Conservation (phyloP, 768 basidiomycete genomes). For the Inosperma sp. region DNA sequence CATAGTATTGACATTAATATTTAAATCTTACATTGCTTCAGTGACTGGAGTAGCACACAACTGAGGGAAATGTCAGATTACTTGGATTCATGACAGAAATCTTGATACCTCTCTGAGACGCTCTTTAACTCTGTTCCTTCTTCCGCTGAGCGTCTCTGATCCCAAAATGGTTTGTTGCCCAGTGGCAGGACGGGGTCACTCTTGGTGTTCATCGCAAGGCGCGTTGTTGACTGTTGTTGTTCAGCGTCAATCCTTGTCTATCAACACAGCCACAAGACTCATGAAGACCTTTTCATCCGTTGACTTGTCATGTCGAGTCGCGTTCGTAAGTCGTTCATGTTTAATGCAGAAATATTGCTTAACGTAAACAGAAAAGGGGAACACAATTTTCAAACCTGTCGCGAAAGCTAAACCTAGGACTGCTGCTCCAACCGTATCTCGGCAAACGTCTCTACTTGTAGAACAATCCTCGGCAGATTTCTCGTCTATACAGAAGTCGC, state of each 20-base stretch:
- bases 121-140: conserved; percentile 43
- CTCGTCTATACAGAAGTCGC: background rate
- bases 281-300: background rate
- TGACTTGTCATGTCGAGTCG: conserved; percentile 42
- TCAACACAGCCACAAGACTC: background rate
- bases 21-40: conserved; percentile 58
- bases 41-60: conserved; percentile 57
- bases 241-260: background rate
- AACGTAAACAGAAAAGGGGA: conserved; percentile 57
- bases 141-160: conserved; percentile 40
- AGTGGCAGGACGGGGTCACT: conserved; percentile 43
- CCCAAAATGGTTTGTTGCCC: conserved; percentile 58
- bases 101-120: conserved; percentile 53
- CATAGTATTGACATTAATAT: background rate
- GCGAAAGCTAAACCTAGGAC: conserved; percentile 50
- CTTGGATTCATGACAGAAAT: conserved; percentile 1
- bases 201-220: conserved; percentile 14
- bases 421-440: conserved; percentile 20
- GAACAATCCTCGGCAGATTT: conserved; percentile 10
- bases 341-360: conserved; percentile 8
- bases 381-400: conserved; percentile 65
- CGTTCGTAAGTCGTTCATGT: conserved; percentile 53
- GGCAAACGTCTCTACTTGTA: conserved; percentile 26
- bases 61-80: conserved; percentile 32
- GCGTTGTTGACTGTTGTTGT: background rate